phyloP scores from a whole-genome alignment of 108 stramenopile species.

The Aurantiochytrium sp. region DNA sequence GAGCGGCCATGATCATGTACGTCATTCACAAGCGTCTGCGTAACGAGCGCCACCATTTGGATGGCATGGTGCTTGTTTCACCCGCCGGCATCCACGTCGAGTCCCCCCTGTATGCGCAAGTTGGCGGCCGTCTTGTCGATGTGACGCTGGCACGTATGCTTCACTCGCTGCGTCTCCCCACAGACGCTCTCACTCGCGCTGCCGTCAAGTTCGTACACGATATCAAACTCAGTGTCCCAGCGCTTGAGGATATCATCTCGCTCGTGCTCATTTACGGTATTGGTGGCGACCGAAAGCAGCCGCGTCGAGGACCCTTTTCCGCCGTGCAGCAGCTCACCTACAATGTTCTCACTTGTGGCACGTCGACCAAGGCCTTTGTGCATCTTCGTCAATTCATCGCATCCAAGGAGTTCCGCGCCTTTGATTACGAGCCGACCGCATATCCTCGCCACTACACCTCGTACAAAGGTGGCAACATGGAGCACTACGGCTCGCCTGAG shows the following conservation, averaged over 20 bases:
- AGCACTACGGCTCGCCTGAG: constrained; percentile 4
- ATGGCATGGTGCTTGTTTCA: not conserved
- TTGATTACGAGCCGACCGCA: constrained; percentile 1
- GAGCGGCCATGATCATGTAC: constrained; percentile 11
- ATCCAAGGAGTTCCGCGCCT: not conserved
- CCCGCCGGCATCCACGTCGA: not conserved
- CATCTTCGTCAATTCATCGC: constrained; percentile 1
- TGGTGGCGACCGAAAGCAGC: not conserved
- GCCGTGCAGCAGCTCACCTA: constrained; percentile 15
- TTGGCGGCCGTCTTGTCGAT: not conserved
- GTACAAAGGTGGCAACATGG: not conserved
- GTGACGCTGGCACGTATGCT: not conserved
- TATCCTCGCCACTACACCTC: not conserved
- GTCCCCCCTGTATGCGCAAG: not conserved
- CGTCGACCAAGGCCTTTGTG: not conserved
- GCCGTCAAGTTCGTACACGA: constrained; percentile 9
- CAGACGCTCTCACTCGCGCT: not conserved
- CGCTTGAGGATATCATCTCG: constrained; percentile 7
- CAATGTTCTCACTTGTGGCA: constrained; percentile 6
- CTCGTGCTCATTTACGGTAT: not conserved
- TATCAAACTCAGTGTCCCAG: not conserved
- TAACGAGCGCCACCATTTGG: not conserved
- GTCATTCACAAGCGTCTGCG: not conserved
- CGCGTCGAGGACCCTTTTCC: not conserved
- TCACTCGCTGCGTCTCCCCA: not conserved